Conservation (phyloP, 805 yeast genomes). For the Candida argentea region DNA sequence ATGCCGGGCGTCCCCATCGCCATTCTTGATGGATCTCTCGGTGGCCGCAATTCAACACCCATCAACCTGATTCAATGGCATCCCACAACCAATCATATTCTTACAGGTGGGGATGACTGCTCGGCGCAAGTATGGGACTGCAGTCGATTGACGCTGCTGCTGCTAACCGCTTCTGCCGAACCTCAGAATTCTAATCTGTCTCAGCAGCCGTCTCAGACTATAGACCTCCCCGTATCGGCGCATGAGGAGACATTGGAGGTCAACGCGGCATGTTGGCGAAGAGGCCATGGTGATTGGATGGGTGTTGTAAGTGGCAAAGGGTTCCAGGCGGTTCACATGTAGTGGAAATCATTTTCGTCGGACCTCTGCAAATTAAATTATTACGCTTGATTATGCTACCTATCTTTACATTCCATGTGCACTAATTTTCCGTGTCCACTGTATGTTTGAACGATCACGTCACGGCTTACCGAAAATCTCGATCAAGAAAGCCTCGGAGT, state of each 20-base stretch:
- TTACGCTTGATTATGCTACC: not conserved
- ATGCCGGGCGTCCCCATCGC: slow-evolving; percentile 76
- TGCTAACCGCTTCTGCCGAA: slow-evolving; percentile 3
- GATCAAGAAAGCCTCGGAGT: slow-evolving; percentile 57
- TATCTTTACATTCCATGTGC: too few species aligned
- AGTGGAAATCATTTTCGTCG: too few species aligned
- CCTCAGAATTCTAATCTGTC: not conserved
- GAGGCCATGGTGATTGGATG: slow-evolving; percentile 65
- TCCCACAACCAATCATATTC: slow-evolving; percentile 54
- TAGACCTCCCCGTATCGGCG: slow-evolving; percentile 34
- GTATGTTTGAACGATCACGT: too few species aligned
- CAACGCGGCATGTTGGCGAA: slow-evolving; percentile 66
- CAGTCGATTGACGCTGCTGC: slow-evolving; percentile 12
- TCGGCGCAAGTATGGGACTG: slow-evolving; percentile 66
- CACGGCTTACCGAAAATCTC: slow-evolving; percentile 45
- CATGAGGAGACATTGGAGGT: slow-evolving; percentile 61
- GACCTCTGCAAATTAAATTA: not conserved
- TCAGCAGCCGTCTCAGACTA: slow-evolving; percentile 3
- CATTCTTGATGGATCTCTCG: slow-evolving; percentile 48
- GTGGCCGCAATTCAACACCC: slow-evolving; percentile 43
- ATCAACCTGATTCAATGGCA: slow-evolving; percentile 81
- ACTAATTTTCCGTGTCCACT: too few species aligned
- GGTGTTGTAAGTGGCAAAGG: slow-evolving; percentile 65
- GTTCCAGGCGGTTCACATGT: slow-evolving; percentile 44
- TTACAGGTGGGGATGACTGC: slow-evolving; percentile 64